phyloP scores from a whole-genome alignment of 176 grass and related monocot species.

The Oryza coarctata region DNA sequence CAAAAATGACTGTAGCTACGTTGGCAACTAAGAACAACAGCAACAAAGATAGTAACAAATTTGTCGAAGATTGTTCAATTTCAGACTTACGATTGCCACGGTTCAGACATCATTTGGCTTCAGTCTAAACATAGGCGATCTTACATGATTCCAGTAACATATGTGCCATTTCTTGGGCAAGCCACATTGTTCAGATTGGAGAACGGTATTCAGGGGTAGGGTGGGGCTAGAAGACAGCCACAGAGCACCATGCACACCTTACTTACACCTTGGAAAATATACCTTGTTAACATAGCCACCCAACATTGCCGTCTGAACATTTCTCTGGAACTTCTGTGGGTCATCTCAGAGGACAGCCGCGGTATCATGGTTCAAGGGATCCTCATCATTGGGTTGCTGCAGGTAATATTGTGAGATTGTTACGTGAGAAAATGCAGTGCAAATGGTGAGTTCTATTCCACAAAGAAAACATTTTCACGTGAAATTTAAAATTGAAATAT shows the following conservation, averaged over 20 bases:
- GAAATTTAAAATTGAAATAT: background rate
- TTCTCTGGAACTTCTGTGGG: slow-evolving; percentile 61
- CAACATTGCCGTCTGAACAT: slow-evolving; percentile 57
- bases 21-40: background rate
- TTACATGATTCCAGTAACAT: background rate
- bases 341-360: slow-evolving; percentile 55
- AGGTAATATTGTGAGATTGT: background rate
- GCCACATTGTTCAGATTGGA: slow-evolving; percentile 18
- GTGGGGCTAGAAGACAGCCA: background rate
- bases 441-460: background rate
- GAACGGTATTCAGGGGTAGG: background rate
- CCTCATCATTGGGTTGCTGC: slow-evolving; percentile 77
- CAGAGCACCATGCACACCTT: background rate
- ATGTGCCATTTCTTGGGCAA: background rate
- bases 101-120: background rate
- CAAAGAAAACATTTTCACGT: background rate
- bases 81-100: background rate
- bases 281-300: slow-evolving; percentile 51
- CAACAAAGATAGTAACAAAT: background rate
- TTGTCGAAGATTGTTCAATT: background rate
- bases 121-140: background rate
- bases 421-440: background rate
- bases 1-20: background rate
- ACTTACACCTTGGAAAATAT: slow-evolving; percentile 56
- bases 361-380: slow-evolving; percentile 68